These are phyloP conservation scores for Stephanodiscus triporus DNA, from an alignment of 108 stramenopile genomes.

Conservation along the genomic window DNA sequence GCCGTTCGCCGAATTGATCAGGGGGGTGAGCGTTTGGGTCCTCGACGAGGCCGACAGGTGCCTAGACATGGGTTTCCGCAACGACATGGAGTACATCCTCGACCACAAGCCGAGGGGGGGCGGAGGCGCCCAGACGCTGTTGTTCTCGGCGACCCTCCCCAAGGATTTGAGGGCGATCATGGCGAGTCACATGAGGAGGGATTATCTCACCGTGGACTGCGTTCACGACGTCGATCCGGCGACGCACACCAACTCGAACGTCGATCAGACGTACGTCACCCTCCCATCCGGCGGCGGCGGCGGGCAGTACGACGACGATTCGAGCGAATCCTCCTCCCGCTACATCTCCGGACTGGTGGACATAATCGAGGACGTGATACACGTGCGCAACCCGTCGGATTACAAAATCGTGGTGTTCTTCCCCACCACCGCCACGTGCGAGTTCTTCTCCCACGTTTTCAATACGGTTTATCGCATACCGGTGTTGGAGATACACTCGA, in stretches of 20 bases:
- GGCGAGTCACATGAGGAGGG: conserved; percentile 50
- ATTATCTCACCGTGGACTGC: conserved; percentile 51
- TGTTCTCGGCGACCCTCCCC: conserved; percentile 87
- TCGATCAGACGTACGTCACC: conserved; percentile 48
- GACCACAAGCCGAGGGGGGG: conserved; percentile 21
- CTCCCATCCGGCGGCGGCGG: conserved; percentile 47
- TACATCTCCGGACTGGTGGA: conserved; percentile 48
- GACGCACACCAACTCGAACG: conserved; percentile 37
- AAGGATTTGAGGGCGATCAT: conserved; percentile 60
- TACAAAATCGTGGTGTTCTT: conserved; percentile 85
- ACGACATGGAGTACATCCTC: conserved; percentile 78
- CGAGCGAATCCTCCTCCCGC: conserved; percentile 5
- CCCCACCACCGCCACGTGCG: conserved; percentile 69
- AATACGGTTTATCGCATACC: conserved; percentile 53
- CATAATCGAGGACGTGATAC: conserved; percentile 44
- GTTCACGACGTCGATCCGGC: conserved; percentile 48
- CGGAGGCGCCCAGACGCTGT: conserved; percentile 53
- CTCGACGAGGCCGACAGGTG: conserved; percentile 91
- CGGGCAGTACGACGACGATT: conserved; percentile 2
- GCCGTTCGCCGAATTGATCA: conserved; percentile 37
- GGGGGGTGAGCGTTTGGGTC: conserved; percentile 53
- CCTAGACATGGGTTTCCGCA: conserved; percentile 89
- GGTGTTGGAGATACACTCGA: conserved; percentile 82
- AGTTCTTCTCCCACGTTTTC: conserved; percentile 76
- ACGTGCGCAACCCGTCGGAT: conserved; percentile 79